phyloP scores from a whole-genome alignment of 306 rosid species.

The Dalbergia oliveri region DNA sequence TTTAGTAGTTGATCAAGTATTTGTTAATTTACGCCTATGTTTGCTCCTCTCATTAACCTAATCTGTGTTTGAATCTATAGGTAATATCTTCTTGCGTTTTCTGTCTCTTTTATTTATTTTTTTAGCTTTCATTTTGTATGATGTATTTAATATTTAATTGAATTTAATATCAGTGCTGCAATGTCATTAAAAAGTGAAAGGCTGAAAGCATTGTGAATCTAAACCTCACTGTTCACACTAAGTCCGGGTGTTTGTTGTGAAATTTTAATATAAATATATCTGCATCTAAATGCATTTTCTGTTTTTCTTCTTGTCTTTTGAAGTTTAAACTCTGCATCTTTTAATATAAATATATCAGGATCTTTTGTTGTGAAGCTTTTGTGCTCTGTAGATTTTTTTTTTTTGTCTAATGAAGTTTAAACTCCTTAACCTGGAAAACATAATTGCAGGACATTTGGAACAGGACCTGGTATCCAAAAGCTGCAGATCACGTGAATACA shows the following conservation, averaged over 20 bases:
- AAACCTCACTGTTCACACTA: not conserved
- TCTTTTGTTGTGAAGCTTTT: conserved; percentile 16
- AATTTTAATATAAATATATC: not conserved
- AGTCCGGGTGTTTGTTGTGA: not conserved
- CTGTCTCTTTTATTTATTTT: not conserved
- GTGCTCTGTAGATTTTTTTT: not conserved
- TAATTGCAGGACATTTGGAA: conserved; percentile 90
- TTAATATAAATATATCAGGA: not conserved
- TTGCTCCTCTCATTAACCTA: conserved; percentile 4
- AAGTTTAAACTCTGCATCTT: not conserved
- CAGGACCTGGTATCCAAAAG: conserved; percentile 94
- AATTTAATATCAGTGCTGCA: not conserved
- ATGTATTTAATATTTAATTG: not conserved
- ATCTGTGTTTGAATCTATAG: conserved; percentile 1
- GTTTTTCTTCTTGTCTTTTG: not conserved
- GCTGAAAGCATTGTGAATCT: conserved; percentile 1
- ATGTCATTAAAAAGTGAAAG: not conserved
- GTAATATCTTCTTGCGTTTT: not conserved
- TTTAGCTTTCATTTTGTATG: not conserved
- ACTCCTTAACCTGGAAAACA: not conserved
- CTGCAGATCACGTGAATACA: conserved; percentile 89
- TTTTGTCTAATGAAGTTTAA: not conserved
- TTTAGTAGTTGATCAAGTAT: conserved; percentile 8
- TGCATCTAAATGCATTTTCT: conserved; percentile 21
- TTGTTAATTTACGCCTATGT: not conserved